These are phyloP conservation scores for Agrocybe praecox DNA, from an alignment of 768 basidiomycete genomes.

Conservation along the genomic window DNA sequence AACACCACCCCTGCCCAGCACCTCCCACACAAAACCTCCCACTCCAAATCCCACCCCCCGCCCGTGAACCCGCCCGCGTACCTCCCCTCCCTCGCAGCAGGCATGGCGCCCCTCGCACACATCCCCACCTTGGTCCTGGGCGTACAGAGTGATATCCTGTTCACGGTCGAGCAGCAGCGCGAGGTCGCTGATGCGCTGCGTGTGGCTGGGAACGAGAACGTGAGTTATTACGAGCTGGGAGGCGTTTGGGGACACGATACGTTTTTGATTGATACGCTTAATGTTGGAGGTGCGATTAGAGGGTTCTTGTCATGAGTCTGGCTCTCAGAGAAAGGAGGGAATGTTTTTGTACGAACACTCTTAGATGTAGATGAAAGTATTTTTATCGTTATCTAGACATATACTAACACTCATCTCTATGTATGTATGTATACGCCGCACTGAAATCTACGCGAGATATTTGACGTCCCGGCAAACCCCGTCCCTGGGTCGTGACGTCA, in stretches of 20 bases:
- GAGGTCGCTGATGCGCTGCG: constrained; percentile 92
- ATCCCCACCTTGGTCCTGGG: constrained; percentile 89
- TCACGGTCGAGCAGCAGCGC: constrained; percentile 96
- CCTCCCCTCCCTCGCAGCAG: constrained; percentile 74
- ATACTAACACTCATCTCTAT: neutral
- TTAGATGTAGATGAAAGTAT: too few relatives aligned
- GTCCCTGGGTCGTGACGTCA: neutral
- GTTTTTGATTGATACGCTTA: constrained; percentile 87
- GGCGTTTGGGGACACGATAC: constrained; percentile 99
- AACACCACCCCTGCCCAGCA: constrained; percentile 19
- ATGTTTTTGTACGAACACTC: too few relatives aligned
- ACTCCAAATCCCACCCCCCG: constrained; percentile 73
- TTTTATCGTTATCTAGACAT: neutral
- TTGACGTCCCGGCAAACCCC: neutral
- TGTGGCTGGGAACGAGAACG: constrained; percentile 84
- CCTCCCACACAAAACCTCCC: constrained; percentile 41
- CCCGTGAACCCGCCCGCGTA: constrained; percentile 75
- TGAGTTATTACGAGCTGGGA: constrained; percentile 96
- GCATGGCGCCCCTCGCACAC: constrained; percentile 71
- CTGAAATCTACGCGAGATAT: neutral
- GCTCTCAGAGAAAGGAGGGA: too few relatives aligned
- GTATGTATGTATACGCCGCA: too few relatives aligned
- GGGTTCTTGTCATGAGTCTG: constrained; percentile 71
- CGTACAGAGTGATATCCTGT: constrained; percentile 95
- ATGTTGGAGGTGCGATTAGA: constrained; percentile 89